Evolutionary conservation across 2,329 filamentous ascomycete genomes (phyloP), one percentile per base, ranked within the genome.

Genomic region (Neurospora sp.): DNA sequence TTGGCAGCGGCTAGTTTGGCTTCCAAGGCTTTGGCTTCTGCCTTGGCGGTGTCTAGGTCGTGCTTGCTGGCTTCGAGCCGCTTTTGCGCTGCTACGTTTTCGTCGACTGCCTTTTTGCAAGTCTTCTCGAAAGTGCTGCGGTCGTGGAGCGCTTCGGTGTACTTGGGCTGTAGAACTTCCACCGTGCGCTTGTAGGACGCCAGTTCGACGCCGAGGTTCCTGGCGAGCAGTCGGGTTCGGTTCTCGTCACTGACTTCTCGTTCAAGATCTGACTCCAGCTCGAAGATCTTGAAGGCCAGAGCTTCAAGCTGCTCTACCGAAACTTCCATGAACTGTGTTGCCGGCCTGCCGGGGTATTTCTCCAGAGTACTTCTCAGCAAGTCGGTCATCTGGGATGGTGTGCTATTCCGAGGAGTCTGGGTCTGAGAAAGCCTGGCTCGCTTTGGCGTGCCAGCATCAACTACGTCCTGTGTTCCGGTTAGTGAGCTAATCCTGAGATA

Each of bases 91-190:
- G 76, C 73, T 1, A 79, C 79, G 0, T 81, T 77, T 62, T 84
- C 81, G 39, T 78, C 76, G 39, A 75, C 71, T 2, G 79, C 79
- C 4, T 73, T 76, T 46, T 81, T 77, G 67, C 82, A 82, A 39
- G 87, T 80, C 23, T 77, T 79, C 73, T 87, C 82, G 52, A 84
- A 85, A 5, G 74, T 75, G 40, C 79, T 80, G 40, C 85, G 83
- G 28, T 89, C 86, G 70, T 83, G 78, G 5, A 88, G 76, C 2
- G 87, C 85, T 15, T 80, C 80, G 72, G 84, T 82, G 70, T 83
- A 84, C 62, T 81, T 81, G 8, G 78, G 76, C 67, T 87, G 83
- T 4, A 87, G 81, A 6, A 78, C 77, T 28, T 79, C 78, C 2
- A 83, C 76, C 1, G 84, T 84, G 28, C 78, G 79, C 67, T 82